Base-by-base conservation (phyloP, 371 early-diverging fungal species). In the Circinella umbellata region DNA sequence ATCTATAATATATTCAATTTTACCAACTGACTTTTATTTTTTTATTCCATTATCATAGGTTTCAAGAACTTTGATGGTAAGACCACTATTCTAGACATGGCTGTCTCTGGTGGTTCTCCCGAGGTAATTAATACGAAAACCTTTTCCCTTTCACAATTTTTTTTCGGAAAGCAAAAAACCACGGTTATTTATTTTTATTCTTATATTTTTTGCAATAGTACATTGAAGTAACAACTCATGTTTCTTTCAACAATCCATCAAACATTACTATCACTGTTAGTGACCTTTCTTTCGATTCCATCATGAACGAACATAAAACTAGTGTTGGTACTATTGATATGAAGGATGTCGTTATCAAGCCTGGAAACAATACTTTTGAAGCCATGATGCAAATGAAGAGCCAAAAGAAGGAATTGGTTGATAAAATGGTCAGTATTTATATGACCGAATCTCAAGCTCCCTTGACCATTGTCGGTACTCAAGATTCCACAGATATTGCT, bases 191-290 rank as follows among this genome's bases (percentile, higher is more conserved):
- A 74, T 82, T 49, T 73, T 71, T 18, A 62, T 11, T 82, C 84
- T 57, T 53, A 49, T 15, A 73, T 72, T 11, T 47, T 68, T 69
- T 77, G 27, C 27, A 27, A 57, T 66, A 72, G 66, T 57, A 18
- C 9, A 66, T 66, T 34, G 66, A 66, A 55, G 57, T 66, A 65
- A 74, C 75, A 17, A 60, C 83, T 51, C 63, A 71, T 13, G 72
- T 73, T 59, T 60, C 63, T n/a, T 70, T 69, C 54, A 36, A 42
- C 51, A 73, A 73, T 61, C 90, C 90, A 10, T 87, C 87, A 27
- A 78, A 77, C 20, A 76, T 86, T 63, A 85, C 86, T 6, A 85
- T 88, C 67, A 79, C 75, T 54, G 70, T 87, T 53, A 86, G 87
- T 46, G 74, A 83, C 65, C 76, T 86, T 36, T 66, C 71, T 62